These are phyloP conservation scores for Penicillium silybi DNA, from an alignment of 495 filamentous ascomycete genomes.

Conservation along the genomic window DNA sequence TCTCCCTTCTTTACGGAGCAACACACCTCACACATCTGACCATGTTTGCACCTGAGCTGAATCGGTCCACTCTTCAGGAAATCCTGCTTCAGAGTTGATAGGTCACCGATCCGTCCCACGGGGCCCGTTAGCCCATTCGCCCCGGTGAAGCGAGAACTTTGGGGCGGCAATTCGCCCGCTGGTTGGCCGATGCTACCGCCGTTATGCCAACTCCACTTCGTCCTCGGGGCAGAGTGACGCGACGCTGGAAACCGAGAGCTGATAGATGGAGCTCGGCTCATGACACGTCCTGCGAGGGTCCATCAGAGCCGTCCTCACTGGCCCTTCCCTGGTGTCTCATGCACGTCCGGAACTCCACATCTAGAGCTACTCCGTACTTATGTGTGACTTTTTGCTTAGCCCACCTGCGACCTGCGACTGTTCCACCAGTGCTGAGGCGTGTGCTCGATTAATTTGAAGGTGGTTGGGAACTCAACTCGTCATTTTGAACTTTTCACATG, in stretches of 20 bases:
- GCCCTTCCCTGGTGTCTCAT: neutral
- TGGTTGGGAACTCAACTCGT: constrained; percentile 1
- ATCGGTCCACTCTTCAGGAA: neutral
- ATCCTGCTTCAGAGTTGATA: constrained; percentile 13
- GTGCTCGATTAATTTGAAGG: neutral
- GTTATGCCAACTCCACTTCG: constrained; percentile 21
- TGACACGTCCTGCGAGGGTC: neutral
- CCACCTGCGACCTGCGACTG: neutral
- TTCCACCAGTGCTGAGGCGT: neutral
- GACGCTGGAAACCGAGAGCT: constrained; percentile 13
- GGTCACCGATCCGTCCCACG: constrained; percentile 12
- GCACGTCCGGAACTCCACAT: neutral
- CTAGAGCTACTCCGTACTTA: no score
- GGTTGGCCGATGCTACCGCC: constrained; percentile 18
- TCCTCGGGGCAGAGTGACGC: constrained; percentile 13
- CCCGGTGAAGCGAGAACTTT: constrained; percentile 17
- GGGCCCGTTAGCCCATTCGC: constrained; percentile 2
- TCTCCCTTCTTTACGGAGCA: no score
- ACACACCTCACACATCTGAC: neutral
- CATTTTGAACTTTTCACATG: constrained; percentile 9
- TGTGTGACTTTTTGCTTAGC: neutral
- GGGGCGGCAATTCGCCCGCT: constrained; percentile 1
- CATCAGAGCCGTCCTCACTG: neutral
- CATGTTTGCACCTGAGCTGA: neutral
- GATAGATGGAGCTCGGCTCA: constrained; percentile 18